A percentile compares a stretch with the other conserved stretches of the same genome.
Conservation (phyloP, 371 early-diverging fungal species). For the Mortierella sp. region DNA sequence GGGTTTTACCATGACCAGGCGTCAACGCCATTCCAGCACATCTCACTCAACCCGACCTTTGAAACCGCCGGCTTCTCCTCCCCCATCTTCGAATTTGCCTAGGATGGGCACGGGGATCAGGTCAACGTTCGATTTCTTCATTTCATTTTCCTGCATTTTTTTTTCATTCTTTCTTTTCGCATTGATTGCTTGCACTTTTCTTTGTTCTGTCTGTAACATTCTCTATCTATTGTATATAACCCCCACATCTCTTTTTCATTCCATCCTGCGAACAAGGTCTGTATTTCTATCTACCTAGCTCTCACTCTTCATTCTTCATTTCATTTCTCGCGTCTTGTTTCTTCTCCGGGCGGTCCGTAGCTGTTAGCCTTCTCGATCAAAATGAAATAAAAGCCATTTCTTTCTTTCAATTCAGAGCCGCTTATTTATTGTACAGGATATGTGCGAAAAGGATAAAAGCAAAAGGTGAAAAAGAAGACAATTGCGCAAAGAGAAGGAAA, state of each 20-base stretch:
- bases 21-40: slow-evolving; percentile 42
- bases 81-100: slow-evolving; percentile 42
- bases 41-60: slow-evolving; percentile 29
- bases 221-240: too few relatives aligned
- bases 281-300: background rate
- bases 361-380: too few relatives aligned
- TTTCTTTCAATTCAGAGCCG: too few relatives aligned
- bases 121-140: background rate
- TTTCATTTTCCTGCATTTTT: background rate
- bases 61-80: slow-evolving; percentile 34
- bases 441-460: too few relatives aligned
- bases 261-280: too few relatives aligned
- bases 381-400: too few relatives aligned
- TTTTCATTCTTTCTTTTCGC: background rate
- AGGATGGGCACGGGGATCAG: background rate
- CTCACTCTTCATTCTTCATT: background rate
- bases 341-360: too few relatives aligned
- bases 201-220: too few relatives aligned
- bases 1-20: slow-evolving; percentile 57
- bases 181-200: too few relatives aligned
- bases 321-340: background rate
- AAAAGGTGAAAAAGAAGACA: background rate
- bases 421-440: too few relatives aligned
- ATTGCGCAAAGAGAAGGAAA: background rate
- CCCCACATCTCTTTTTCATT: too few relatives aligned